Evolutionary conservation across 495 filamentous ascomycete species (phyloP), one percentile per base, ranked within the genome.

Genomic region (Aspergillus egyptiacus): DNA sequence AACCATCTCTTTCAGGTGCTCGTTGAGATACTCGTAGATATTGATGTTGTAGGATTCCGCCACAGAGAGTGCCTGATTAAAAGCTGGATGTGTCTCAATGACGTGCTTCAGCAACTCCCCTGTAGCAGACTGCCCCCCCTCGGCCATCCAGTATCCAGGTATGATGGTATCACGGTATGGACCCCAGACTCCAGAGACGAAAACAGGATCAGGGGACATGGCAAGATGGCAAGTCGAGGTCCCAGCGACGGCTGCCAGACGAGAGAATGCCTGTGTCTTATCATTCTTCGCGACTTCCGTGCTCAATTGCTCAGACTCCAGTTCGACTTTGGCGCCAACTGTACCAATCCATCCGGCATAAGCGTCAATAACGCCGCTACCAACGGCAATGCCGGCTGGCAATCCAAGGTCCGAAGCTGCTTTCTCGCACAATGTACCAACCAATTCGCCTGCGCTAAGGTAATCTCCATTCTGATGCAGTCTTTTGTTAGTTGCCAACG

Each of bases 341-440:
- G 91, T 96, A 30, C 93, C 93, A 50, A 98, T 88, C 93, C 93
- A 98, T 19, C 93, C 93, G 14, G 93, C 93, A 64, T 98, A 98
- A 5, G 93, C 91, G 69, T 98, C 93, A 54, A 98, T 98, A 30
- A 98, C 93, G 62, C 91, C 90, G 56, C 86, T 93, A 15, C 93
- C 93, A 49, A 98, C 83, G 13, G 93, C 89, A 57, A 94, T 91
- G 7, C 91, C 93, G 5, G 85, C 70, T 1, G 83, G 83, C n/a
- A 98, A 71, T 3, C 93, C 93, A 44, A 98, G 77, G 15, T 96
- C 85, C 32, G 73, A 63, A 13, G 85, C 88, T 14, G 93, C 89
- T 53, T 85, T 87, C 48, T 90, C 86, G 52, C 83, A 90, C 28
- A 98, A 74, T 5, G 79, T 81, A 13, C 93, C 93, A 5, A 91